These are phyloP conservation scores for Dryas drummondii DNA, from an alignment of 306 rosid genomes.

Conservation along the genomic window DNA sequence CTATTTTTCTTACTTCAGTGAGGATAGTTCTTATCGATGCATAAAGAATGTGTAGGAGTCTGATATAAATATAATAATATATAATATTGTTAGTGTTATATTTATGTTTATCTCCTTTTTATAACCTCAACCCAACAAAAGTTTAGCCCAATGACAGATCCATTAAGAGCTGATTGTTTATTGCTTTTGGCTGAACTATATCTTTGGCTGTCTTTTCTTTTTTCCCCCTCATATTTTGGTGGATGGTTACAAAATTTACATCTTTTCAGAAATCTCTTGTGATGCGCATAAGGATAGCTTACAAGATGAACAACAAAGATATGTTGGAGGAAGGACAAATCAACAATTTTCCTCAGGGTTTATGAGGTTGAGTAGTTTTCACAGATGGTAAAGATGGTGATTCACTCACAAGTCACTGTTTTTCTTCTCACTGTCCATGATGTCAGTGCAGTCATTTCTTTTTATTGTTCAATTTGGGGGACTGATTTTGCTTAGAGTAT, in stretches of 20 bases:
- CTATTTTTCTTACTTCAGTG: no score
- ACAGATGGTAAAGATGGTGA: slow-evolving; percentile 34
- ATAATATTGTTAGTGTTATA: neutral
- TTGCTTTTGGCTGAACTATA: neutral
- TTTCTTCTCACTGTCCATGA: slow-evolving; percentile 20
- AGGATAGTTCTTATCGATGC: no score
- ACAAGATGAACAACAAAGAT: slow-evolving; percentile 81
- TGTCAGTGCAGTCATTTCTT: slow-evolving; percentile 36
- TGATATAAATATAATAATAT: neutral
- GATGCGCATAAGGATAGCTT: slow-evolving; percentile 95
- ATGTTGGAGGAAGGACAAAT: slow-evolving; percentile 90
- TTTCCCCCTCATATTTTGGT: neutral
- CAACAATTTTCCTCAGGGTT: slow-evolving; percentile 73
- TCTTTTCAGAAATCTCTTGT: slow-evolving; percentile 82
- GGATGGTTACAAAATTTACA: slow-evolving; percentile 29
- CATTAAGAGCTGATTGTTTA: neutral
- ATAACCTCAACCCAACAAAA: neutral
- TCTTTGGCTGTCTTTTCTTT: neutral
- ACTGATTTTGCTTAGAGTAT: slow-evolving; percentile 34
- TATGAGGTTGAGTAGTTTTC: slow-evolving; percentile 47
- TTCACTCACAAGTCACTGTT: slow-evolving; percentile 32
- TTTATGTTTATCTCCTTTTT: neutral
- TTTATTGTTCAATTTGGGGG: slow-evolving; percentile 38
- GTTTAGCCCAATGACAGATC: neutral
- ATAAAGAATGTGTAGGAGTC: no score